Evolutionary conservation across 345 rosid genomes (phyloP), one percentile per base, ranked within the genome.

Genomic region (Syzygium aromaticum): DNA sequence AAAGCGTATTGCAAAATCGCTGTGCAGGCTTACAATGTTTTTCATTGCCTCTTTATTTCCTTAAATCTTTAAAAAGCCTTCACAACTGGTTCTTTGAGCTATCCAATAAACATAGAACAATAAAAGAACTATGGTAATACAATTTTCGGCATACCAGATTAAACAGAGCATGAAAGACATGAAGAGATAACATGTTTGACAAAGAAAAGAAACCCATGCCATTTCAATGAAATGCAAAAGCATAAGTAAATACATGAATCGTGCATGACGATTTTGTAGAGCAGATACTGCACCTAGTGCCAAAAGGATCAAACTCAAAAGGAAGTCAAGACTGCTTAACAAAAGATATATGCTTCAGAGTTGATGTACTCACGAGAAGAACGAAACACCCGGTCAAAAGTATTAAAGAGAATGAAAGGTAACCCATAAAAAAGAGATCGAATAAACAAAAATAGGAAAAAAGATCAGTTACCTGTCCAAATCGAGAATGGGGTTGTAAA

Each of bases 401-500:
- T 67, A 67, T 17, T 17, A 67, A 25, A 67, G 13, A 67, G 46
- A 67, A 33, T 22, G 33, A 67, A 85, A 63, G 17, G 9, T 5
- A 46, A 59, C 27, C 8, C 14, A 25, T 27, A 27, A 53, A 56
- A 56, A 46, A 43, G 17, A 59, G 78, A 11, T 86, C 6, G 38
- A 52, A 49, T 2, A 88, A 28, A 46, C 25, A 33, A 77, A 46
- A 86, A 21, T 0, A 11, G 16, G 33, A 30, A 51, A 49, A 53
- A 5, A 16, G n/a, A 61, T 53, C 23, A 16, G 51, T 67, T 93
- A 96, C 99, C 99, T 98, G 95, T 96, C 98, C 90, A 98, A 91
- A 91, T 98, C 99, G 84, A 98, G 96, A 90, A 98, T 67, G 3
- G 99, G 99, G 88, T 95, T 96, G 91, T 98, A 98, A 86, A 98